phyloP scores from a whole-genome alignment of 305 asterid species.

The Rubia peregrina region DNA sequence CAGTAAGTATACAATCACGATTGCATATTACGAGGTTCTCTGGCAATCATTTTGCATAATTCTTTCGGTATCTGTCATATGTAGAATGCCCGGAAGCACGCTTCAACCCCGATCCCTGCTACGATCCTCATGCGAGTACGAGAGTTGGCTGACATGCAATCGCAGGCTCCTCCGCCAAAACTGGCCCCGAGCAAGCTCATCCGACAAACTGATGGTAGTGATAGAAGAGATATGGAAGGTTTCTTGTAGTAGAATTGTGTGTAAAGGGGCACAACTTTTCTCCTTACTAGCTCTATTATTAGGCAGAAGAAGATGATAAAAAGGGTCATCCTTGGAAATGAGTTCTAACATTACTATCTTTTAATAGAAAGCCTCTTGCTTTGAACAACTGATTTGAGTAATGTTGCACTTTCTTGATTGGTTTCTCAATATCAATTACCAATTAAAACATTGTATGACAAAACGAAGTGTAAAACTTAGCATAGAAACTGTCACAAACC shows the following conservation, averaged over 20 bases:
- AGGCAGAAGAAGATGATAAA: neutral
- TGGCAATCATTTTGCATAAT: neutral
- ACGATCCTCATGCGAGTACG: constrained; percentile 70
- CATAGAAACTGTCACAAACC: no score
- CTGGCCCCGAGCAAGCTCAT: constrained; percentile 33
- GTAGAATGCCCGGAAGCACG: constrained; percentile 54
- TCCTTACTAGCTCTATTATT: neutral
- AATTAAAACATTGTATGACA: neutral
- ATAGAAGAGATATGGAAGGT: neutral
- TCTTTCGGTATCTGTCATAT: constrained; percentile 29
- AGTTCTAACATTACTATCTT: constrained; percentile 5
- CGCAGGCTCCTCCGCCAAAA: constrained; percentile 39
- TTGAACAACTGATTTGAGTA: neutral
- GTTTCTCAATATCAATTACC: neutral
- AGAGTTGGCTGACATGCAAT: constrained; percentile 73
- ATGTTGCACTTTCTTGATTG: neutral
- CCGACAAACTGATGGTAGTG: constrained; percentile 31
- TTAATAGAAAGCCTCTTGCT: neutral
- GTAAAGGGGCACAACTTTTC: neutral
- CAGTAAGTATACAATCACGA: constrained; percentile 41
- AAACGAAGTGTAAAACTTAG: neutral
- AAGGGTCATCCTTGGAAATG: neutral
- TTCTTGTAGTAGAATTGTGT: neutral
- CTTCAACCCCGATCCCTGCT: constrained; percentile 67
- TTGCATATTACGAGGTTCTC: neutral